A percentile compares a stretch with the other conserved stretches of the same genome.
These are phyloP conservation scores for Silene uniflora DNA, from an alignment of 148 eudicot genomes.

Conservation along the genomic window DNA sequence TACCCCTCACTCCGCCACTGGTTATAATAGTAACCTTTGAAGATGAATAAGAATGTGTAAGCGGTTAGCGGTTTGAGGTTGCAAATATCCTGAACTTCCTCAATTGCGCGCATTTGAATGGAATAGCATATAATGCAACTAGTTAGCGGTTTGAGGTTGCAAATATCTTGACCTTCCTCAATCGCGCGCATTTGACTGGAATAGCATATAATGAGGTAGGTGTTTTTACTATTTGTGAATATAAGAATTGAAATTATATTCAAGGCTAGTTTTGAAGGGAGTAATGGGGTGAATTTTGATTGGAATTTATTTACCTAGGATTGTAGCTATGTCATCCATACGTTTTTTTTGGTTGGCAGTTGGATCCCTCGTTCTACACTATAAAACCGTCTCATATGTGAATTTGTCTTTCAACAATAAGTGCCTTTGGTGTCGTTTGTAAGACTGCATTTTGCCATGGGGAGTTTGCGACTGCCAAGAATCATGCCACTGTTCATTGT, in stretches of 20 bases:
- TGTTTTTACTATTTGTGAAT: background rate
- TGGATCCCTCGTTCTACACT: background rate
- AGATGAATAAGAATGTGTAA: too few relatives aligned
- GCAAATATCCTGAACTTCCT: background rate
- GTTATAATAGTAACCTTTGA: too few relatives aligned
- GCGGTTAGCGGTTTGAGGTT: too few relatives aligned
- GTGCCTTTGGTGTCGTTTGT: background rate
- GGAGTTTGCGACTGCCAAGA: background rate
- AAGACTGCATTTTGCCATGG: background rate
- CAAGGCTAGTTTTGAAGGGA: background rate
- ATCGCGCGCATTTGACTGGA: background rate
- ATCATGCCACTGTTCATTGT: background rate
- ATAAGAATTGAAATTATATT: background rate
- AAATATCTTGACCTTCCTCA: background rate
- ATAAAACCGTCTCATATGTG: background rate
- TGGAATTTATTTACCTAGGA: too few relatives aligned
- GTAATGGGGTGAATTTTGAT: background rate
- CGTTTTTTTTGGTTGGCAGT: background rate
- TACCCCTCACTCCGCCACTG: too few relatives aligned
- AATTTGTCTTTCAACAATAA: background rate
- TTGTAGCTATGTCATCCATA: too few relatives aligned
- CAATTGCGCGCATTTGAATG: background rate
- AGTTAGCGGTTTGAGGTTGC: too few relatives aligned
- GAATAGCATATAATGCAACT: background rate
- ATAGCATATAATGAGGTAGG: background rate